Evolutionary conservation across 2,329 filamentous ascomycete genomes (phyloP), one percentile per base, ranked within the genome.

Genomic region (Scedosporium apiospermum): DNA sequence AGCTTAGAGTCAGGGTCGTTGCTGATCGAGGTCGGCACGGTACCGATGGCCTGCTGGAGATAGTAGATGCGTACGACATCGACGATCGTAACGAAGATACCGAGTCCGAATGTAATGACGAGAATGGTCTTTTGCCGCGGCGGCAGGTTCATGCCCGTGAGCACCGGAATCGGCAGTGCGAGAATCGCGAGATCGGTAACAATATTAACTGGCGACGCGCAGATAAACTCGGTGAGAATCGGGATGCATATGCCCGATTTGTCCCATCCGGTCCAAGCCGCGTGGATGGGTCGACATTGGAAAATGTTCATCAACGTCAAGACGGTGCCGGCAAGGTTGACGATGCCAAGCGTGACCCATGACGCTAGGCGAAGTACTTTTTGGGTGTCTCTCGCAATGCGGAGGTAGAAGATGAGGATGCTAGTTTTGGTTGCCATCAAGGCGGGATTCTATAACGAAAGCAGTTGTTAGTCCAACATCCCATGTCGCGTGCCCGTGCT

Each of bases 361-460:
- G 91, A 95, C n/a, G 88, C 87, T 74, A 88, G 84, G 64, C 89
- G 86, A 66, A 96, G 88, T 59, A 93, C 79, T 65, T 85, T 85
- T 67, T 96, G 86, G 0, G 84, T 87, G 64, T 91, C 89, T 68
- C 88, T 88, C 27, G 91, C 90, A 58, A 97, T 80, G 49, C 88
- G 88, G 59, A 97, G 80, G 75, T 96, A 97, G 74, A 97, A 97
- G 61, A 95, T 82, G 63, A 97, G 80, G 68, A 97, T 90, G n/a
- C 91, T 96, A 0, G 90, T 92, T 76, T 97, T 97, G 60, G 91
- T 91, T 2, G 89, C 87, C 90, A 96, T 96, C 63, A 96, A 80
- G 3, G 90, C 88, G 12, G 92, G 92, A 71, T 96, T 96, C 87
- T 93, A 27, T 23, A 10, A 6, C 21, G 10, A 23, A 23, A n/a